These are phyloP conservation scores for Funneliformis caledonium DNA, from an alignment of 371 early-diverging fungal genomes.

Conservation along the genomic window DNA sequence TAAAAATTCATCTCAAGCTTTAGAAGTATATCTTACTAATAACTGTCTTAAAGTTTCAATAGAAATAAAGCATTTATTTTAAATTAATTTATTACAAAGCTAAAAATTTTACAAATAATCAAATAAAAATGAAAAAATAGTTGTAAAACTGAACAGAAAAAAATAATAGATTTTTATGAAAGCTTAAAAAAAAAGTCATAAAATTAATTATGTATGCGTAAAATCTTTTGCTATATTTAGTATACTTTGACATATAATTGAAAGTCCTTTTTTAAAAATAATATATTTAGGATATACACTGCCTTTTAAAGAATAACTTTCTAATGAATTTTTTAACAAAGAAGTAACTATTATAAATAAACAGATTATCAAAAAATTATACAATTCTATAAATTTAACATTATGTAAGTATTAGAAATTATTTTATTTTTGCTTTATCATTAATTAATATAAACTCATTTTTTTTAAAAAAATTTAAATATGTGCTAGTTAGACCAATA, in stretches of 20 bases:
- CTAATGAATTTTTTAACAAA: background rate
- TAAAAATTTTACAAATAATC: background rate
- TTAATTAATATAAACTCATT: background rate
- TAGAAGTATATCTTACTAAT: no score
- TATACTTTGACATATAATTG: background rate
- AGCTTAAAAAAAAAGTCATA: background rate
- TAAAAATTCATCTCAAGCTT: background rate
- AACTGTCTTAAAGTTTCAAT: no score
- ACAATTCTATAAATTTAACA: background rate
- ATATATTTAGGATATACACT: background rate
- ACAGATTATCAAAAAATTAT: background rate
- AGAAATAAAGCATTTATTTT: background rate
- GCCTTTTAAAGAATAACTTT: slow-evolving; percentile 1
- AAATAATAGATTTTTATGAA: background rate
- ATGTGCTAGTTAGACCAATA: background rate
- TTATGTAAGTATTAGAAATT: background rate
- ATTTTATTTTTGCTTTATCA: background rate
- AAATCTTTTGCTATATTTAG: slow-evolving; percentile 15
- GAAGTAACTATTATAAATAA: slow-evolving; percentile 10
- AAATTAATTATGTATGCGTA: background rate
- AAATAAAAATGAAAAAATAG: no score
- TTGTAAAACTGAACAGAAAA: background rate
- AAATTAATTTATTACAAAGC: background rate
- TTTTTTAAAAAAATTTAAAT: background rate
- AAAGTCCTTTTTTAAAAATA: background rate